Base-by-base conservation (phyloP, 192 early-diverging fungal species). In the Coemansia sp. region DNA sequence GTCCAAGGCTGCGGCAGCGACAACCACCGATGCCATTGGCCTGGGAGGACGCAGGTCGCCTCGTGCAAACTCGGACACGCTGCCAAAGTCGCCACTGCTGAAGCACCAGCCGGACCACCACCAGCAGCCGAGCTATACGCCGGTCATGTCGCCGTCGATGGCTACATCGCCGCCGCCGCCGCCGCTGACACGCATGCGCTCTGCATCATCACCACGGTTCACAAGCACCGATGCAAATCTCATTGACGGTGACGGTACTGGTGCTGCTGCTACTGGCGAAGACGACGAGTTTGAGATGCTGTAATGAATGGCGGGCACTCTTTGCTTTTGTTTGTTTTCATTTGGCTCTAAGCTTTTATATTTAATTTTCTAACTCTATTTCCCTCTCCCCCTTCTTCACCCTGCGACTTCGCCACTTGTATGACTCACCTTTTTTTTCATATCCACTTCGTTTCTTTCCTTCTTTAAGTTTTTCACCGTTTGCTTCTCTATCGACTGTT, bases 151-250 rank as follows among this genome's bases (percentile, higher is more conserved):
- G 40, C 68, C 60, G 55, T 51, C 48, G 25, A 28, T 64, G 53
- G 52, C 59, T 0, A 43, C 40, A 13, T 30, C 39, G 10, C 42
- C 48, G 48, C 64, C 49, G 59, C 60, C 61, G 16, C 70, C 72
- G 63, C 67, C 70, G 39, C 59, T 68, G 21, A 37, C 66, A n/a
- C 63, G 68, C 12, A 65, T 68, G 30, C 45, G 79, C 10, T 81
- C 79, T 28, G 79, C 79, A 28, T 81, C 79, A 51, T 81, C 79
- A 63, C 79, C 79, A 3, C 48, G 72, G 40, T 81, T 81, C 42
- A 48, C 63, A 18, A 68, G 63, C 2, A 61, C 70, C 43, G 70
- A 77, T 21, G 59, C 63, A 30, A 56, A 34, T 31, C 25, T 58
- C 30, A 58, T 65, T 7, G 70, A 12, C 21, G 58, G 59, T 18